Evolutionary conservation across 352 stramenopile genomes (phyloP), one percentile per base, ranked within the genome.

Genomic region (Thalassiosira hispida): DNA sequence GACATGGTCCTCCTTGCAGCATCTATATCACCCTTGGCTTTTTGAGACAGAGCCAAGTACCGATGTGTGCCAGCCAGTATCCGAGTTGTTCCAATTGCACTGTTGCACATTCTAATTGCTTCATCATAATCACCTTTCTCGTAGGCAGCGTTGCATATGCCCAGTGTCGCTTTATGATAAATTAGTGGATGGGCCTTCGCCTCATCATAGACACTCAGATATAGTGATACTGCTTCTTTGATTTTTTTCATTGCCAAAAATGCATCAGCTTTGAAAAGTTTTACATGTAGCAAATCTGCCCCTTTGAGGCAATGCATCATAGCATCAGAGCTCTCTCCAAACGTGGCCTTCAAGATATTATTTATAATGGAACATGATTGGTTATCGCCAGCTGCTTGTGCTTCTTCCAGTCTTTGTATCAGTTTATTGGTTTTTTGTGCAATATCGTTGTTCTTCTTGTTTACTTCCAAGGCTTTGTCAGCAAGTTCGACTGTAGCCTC

Each of bases 1-100:
- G 11, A 35, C 52, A 61, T 61, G n/a, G 52, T 61, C 52, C 25
- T 61, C 14, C 31, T 61, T 61, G 52, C 52, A 18, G 52, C 52
- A 61, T 42, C 52, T n/a, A 61, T 35, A 31, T 61, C 52, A 38
- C 31, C 31, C 3, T 16, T 61, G 2, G 52, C 52, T n/a, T 29
- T 20, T 61, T 61, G 52, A 5, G 52, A 4, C 25, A 61, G 22
- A 42, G 52, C 52, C 52, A 61, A 7, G 52, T 61, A 61, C 16
- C 38, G 51, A n/a, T 61, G 52, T 42, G 38, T n/a, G 2, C 31
- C 52, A 16, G 14, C 12, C 5, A 31, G 2, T 3, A 3, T 12
- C 12, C 52, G 4, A 35, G 2, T 6, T n/a, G 20, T 61, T 42
- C 14, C 4, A 27, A 61, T 61, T 29, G 52, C 52, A 35, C 4